Evolutionary conservation across 352 stramenopile genomes (phyloP).

Genomic region (Pythium myriotylum): DNA sequence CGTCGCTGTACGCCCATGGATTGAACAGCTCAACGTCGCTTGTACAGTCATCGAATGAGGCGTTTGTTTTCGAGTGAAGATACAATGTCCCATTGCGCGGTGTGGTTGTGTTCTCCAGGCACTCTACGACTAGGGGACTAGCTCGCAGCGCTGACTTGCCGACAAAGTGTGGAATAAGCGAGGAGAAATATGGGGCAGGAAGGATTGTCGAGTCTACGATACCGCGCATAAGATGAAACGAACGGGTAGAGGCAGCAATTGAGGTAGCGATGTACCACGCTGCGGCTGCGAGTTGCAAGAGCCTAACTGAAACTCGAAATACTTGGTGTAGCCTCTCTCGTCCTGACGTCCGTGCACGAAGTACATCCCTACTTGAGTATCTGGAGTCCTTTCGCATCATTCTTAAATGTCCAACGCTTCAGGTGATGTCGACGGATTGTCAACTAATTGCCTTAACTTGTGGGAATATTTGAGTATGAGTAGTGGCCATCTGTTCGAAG

Average conservation of each 20-base stretch:
- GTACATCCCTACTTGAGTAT: too few relatives aligned
- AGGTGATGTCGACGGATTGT: too few relatives aligned
- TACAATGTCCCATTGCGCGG: constrained; percentile 9
- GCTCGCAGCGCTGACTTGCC: constrained; percentile 28
- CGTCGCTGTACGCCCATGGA: constrained; percentile 34
- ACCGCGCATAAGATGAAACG: not conserved
- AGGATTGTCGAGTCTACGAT: not conserved
- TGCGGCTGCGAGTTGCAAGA: not conserved
- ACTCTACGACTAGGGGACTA: constrained; percentile 33
- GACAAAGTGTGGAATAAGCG: not conserved
- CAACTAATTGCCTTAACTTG: too few relatives aligned
- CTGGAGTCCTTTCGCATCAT: too few relatives aligned
- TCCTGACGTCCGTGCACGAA: too few relatives aligned
- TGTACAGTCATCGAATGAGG: constrained; percentile 24
- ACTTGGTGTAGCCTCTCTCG: too few relatives aligned
- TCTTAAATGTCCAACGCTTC: too few relatives aligned
- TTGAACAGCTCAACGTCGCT: constrained; percentile 9
- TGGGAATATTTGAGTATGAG: too few relatives aligned
- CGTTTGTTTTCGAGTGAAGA: constrained; percentile 30
- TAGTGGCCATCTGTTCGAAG: too few relatives aligned
- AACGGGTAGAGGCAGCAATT: not conserved
- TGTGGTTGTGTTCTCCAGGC: constrained; percentile 23
- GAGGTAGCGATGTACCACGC: not conserved
- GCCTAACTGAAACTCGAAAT: too few relatives aligned
- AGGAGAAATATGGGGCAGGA: not conserved